phyloP scores from a whole-genome alignment of 495 filamentous ascomycete genomes.

The Aspergillus indologenus region DNA sequence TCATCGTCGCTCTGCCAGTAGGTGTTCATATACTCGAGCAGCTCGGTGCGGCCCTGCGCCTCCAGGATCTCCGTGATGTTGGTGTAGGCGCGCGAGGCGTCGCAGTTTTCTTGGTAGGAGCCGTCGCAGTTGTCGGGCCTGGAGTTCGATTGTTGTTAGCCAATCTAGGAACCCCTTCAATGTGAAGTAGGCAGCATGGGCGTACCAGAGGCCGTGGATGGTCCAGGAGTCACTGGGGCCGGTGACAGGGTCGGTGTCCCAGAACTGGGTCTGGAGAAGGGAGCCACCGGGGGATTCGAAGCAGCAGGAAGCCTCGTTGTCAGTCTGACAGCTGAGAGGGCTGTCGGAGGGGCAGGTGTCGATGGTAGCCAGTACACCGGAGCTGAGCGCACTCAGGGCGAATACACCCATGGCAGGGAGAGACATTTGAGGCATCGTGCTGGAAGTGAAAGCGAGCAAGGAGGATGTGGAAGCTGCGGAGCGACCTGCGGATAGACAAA shows the following conservation, averaged over 20 bases:
- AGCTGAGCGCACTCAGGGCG: conserved; percentile 26
- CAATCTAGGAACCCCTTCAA: neutral
- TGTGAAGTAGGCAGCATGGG: neutral
- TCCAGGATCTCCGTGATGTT: conserved; percentile 64
- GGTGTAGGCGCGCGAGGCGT: conserved; percentile 58
- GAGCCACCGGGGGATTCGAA: conserved; percentile 72
- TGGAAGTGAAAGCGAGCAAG: neutral
- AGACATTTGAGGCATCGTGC: conserved; percentile 14
- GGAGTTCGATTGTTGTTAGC: neutral
- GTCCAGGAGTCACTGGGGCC: conserved; percentile 77
- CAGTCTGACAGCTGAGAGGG: conserved; percentile 38
- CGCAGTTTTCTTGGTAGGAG: conserved; percentile 65
- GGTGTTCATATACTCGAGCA: conserved; percentile 66
- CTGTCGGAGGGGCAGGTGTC: conserved; percentile 29
- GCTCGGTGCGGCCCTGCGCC: conserved; percentile 50
- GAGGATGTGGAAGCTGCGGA: neutral
- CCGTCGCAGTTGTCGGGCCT: conserved; percentile 81
- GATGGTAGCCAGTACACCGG: conserved; percentile 24
- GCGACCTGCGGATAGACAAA: neutral
- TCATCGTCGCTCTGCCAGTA: conserved; percentile 66
- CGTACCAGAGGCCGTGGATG: conserved; percentile 71
- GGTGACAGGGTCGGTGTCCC: conserved; percentile 64
- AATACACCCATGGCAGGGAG: conserved; percentile 26
- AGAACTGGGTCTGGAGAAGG: conserved; percentile 76
- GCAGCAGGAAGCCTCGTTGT: conserved; percentile 57